A percentile compares a stretch with the other conserved stretches of the same genome.
These are phyloP conservation scores for Xylaria intraflava DNA, from an alignment of 495 filamentous ascomycete species.

Conservation along the genomic window DNA sequence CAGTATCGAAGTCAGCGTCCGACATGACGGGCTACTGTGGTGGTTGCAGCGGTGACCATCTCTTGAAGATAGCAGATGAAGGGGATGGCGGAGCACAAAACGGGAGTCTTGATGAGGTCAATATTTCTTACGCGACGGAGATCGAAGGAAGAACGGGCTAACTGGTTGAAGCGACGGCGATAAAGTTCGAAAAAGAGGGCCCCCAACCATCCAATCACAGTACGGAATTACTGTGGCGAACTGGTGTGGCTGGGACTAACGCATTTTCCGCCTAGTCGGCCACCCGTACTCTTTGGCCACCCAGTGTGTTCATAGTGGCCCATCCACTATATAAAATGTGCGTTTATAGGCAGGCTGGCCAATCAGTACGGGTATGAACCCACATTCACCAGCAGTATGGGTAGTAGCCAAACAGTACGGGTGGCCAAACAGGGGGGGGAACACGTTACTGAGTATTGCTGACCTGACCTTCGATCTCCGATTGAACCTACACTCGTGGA, in stretches of 20 bases:
- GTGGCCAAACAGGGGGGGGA: too few relatives aligned
- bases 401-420: too few relatives aligned
- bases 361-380: background rate
- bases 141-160: constrained; percentile 1
- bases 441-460: too few relatives aligned
- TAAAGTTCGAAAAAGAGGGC: constrained; percentile 1
- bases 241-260: background rate
- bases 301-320: background rate
- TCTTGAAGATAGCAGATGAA: constrained; percentile 21
- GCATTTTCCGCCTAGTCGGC: background rate
- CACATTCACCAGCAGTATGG: too few relatives aligned
- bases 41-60: constrained; percentile 26
- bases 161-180: background rate
- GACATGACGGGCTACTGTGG: constrained; percentile 41
- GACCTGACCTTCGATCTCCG: too few relatives aligned
- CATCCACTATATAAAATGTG: too few relatives aligned
- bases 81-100: background rate
- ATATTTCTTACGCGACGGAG: constrained; percentile 1
- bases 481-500: too few relatives aligned
- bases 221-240: background rate
- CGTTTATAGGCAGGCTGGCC: background rate
- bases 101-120: background rate
- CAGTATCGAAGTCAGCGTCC: constrained; percentile 74
- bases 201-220: constrained; percentile 2
- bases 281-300: background rate